phyloP scores from a whole-genome alignment of 176 grass and related monocot genomes.

The Musa beccarii region DNA sequence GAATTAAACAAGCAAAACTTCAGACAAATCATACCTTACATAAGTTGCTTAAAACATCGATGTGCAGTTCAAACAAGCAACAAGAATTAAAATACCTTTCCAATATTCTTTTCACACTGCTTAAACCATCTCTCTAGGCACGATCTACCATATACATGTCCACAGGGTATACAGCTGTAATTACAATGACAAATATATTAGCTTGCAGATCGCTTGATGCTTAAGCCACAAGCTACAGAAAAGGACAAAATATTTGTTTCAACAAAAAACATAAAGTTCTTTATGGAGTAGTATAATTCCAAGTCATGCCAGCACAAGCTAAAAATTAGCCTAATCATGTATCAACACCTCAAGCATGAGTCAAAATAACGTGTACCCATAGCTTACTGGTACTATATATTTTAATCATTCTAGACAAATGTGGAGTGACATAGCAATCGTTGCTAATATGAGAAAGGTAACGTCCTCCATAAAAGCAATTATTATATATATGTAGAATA shows the following conservation, averaged over 20 bases:
- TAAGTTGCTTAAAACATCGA: background rate
- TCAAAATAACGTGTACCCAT: background rate
- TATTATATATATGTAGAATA: background rate
- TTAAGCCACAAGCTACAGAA: slow-evolving; percentile 10
- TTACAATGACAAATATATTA: slow-evolving; percentile 18
- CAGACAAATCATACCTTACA: background rate
- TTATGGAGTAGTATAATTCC: background rate
- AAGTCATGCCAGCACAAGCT: background rate
- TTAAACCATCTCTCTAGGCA: slow-evolving; percentile 75
- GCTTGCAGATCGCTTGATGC: slow-evolving; percentile 8
- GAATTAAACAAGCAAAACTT: background rate
- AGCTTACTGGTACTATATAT: too few species aligned
- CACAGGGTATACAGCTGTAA: slow-evolving; percentile 91
- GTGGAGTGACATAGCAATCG: background rate
- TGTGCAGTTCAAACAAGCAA: slow-evolving; percentile 5
- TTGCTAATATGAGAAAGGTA: background rate
- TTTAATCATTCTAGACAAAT: background rate
- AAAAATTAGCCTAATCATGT: background rate
- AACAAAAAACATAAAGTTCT: too few species aligned
- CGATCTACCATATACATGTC: slow-evolving; percentile 87
- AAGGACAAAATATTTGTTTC: background rate
- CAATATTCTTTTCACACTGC: slow-evolving; percentile 52
- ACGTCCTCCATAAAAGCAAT: background rate
- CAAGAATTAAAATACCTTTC: slow-evolving; percentile 40
- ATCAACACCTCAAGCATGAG: background rate